A percentile compares a stretch with the other conserved stretches of the same genome.
Conservation (phyloP, 805 yeast genomes). For the Lipomyces oligophaga region DNA sequence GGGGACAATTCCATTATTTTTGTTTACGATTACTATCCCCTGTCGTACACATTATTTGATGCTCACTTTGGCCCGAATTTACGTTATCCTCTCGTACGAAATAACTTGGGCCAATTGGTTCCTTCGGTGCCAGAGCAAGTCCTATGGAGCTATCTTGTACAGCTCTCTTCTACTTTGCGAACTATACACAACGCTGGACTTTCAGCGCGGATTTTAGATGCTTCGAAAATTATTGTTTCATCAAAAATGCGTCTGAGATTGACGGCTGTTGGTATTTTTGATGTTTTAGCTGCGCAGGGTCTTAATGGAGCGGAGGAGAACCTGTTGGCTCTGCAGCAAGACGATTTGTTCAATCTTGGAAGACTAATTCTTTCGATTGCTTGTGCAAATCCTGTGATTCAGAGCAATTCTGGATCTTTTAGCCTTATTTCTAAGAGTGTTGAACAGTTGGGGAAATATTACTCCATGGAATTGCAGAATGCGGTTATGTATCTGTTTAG, state of each 20-base stretch:
- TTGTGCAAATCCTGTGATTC: slow-evolving; percentile 10
- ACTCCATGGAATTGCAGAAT: slow-evolving; percentile 18
- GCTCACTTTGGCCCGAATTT: slow-evolving; percentile 52
- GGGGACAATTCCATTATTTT: slow-evolving; percentile 73
- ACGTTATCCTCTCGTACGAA: slow-evolving; percentile 33
- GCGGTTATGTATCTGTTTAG: slow-evolving; percentile 16
- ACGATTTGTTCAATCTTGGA: slow-evolving; percentile 62
- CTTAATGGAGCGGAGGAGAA: slow-evolving; percentile 29
- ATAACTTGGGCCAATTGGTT: slow-evolving; percentile 38
- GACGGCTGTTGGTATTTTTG: slow-evolving; percentile 66
- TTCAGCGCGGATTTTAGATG: slow-evolving; percentile 58
- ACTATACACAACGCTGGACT: slow-evolving; percentile 63
- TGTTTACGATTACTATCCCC: slow-evolving; percentile 82
- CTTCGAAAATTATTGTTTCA: slow-evolving; percentile 69
- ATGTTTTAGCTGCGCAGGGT: slow-evolving; percentile 49
- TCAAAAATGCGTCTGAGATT: slow-evolving; percentile 67
- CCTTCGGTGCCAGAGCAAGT: slow-evolving; percentile 54
- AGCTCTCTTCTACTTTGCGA: slow-evolving; percentile 65
- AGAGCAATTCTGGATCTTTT: slow-evolving; percentile 4
- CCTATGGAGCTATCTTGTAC: slow-evolving; percentile 74
- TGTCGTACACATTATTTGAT: slow-evolving; percentile 65
- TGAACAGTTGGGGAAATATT: slow-evolving; percentile 13
- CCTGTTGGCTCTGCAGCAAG: slow-evolving; percentile 42
- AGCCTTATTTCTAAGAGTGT: slow-evolving; percentile 10
- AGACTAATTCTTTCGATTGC: slow-evolving; percentile 55